Base-by-base conservation (phyloP, 176 grass and related monocot species). In the Zea luxurians region DNA sequence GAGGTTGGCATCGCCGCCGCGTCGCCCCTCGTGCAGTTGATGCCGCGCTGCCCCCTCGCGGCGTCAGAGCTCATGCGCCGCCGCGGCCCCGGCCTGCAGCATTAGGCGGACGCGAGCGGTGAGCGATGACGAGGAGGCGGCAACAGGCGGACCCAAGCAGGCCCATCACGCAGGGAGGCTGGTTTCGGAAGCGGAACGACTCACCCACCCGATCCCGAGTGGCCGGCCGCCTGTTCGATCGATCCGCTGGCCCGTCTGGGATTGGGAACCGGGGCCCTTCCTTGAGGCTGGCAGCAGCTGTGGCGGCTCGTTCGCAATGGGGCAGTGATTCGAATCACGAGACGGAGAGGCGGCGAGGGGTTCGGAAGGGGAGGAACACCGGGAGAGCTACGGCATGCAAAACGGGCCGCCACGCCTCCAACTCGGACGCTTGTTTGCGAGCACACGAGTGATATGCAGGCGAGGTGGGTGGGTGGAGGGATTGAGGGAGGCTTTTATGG, bases 1-100 rank as follows among this genome's bases (percentile, higher is more conserved):
- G 82, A 52, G 10, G 78, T 78, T 73, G 87, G 82, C 87, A 89
- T 89, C 54, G 53, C 53, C 50, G 50, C 50, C 27, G 27, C 27
- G 27, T 27, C 27, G 27, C 27, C 27, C 27, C 27, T 27, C 3
- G 8, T 13, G 71, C 15, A 9, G 84, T 42, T 61, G 53, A 15
- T 38, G 73, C 65, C 62, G 45, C 45, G 75, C 37, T 73, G 59
- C 8, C 8, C 16, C 4, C 27, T 43, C 71, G 64, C 64, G 44
- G 71, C 18, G 64, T 81, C 84, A 77, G 16, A 40, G 78, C 55
- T 86, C 84, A 82, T 77, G 78, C 47, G 38, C 10, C 64, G 40
- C 48, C 46, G 74, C 65, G 54, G 15, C 27, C 35, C 49, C 40
- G 42, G 4, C 75, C 80, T 88, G 69, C 75, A 83, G 80, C 86